Evolutionary conservation across 257 asterid genomes (phyloP), one percentile per base, ranked within the genome.

Genomic region (Primulina huaijiensis): DNA sequence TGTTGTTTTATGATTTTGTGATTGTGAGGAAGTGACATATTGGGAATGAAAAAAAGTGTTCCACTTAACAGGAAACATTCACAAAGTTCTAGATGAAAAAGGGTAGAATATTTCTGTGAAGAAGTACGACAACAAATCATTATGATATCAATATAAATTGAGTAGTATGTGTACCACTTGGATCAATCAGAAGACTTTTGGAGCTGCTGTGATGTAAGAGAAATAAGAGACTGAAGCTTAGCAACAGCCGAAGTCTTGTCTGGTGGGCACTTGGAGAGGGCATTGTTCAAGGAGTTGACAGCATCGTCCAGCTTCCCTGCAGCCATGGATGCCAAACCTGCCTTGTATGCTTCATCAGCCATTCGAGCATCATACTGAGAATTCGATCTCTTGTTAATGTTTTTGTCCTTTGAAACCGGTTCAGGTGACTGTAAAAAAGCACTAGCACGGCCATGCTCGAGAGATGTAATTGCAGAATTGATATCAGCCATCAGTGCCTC

Each of bases 401-500:
- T 77, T 46, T 69, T 76, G 20, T 69, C 38, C 58, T 70, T 82
- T 8, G 75, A 46, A 37, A 46, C 5, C 25, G 68, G 68, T 38
- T 68, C 75, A 1, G 76, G 76, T 74, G 87, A 69, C 46, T 75
- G 75, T 16, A 85, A 75, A 67, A 68, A 63, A 70, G 74, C 71
- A 14, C 85, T 65, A 14, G 90, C 85, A 52, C 83, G 84, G 64
- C 82, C 78, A 72, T 81, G 82, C 77, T 86, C 96, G 2, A 89
- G 82, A 53, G 82, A 67, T 37, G 87, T 77, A 72, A 85, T 83
- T 61, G 90, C 90, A 37, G 88, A 74, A 72, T 87, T 75, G 5
- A 85, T 82, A 80, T 84, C 87, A n/a, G 85, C 76, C 88, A 86
- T 84, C 12, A 89, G 83, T 19, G 78, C 80, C 67, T 89, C 89